Evolutionary conservation across 139 green algal species (phyloP).

Genomic region (Micractinium conductrix): DNA sequence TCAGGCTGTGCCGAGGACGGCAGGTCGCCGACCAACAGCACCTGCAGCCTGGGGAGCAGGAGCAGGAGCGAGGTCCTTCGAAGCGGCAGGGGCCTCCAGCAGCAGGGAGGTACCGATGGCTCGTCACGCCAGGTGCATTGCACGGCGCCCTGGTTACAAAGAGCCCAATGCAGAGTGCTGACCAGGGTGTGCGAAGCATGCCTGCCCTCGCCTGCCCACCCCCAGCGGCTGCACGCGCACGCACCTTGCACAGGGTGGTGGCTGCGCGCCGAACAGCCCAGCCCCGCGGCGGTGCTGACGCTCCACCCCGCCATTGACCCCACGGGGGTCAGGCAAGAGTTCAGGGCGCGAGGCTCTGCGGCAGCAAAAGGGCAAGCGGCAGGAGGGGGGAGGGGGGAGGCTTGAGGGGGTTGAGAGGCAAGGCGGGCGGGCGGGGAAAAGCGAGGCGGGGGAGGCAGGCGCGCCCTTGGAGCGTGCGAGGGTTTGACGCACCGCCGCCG

Average conservation of each 20-base stretch:
- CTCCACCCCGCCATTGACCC: constrained; percentile 50
- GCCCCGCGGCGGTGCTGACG: constrained; percentile 69
- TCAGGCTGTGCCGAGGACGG: not conserved
- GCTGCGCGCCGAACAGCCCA: constrained; percentile 52
- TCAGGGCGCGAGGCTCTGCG: constrained; percentile 55
- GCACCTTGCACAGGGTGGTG: constrained; percentile 57
- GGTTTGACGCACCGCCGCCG: not conserved
- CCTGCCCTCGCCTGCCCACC: not conserved
- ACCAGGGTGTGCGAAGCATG: not conserved
- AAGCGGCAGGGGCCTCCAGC: no score
- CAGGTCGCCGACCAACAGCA: not conserved
- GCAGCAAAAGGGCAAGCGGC: not conserved
- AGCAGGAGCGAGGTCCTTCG: no score
- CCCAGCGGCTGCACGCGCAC: not conserved
- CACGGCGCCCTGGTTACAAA: not conserved
- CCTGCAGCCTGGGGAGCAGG: not conserved
- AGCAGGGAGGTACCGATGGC: no score
- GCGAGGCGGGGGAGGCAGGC: not conserved
- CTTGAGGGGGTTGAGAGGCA: not conserved
- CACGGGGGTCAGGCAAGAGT: constrained; percentile 75
- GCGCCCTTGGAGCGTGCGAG: not conserved
- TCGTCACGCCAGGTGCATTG: no score
- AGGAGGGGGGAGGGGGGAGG: not conserved
- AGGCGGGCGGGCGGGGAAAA: not conserved
- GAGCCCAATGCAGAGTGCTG: no score